Evolutionary conservation across 2,329 filamentous ascomycete genomes (phyloP), one percentile per base, ranked within the genome.

Genomic region (Microsporum ferrugineum): DNA sequence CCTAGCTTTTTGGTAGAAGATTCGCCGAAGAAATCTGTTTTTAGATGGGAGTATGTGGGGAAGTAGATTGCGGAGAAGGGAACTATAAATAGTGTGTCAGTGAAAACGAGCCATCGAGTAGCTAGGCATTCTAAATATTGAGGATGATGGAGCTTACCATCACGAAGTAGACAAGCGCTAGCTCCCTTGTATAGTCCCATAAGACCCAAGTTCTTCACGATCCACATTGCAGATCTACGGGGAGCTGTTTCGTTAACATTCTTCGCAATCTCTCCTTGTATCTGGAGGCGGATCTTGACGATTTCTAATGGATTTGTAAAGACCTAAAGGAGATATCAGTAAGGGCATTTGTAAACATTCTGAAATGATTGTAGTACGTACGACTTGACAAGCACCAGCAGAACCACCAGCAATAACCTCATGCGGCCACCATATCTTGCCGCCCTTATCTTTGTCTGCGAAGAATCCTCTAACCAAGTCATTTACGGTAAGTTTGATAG

Each of bases 61-160:
- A 99, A 99, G 80, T 99, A 99, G 72, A 99, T 99, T 69, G 90
- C 91, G 23, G 92, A 97, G 80, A 99, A 99, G 51, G 94, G 94
- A 45, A 97, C 90, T 74, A 17, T 55, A 53, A 10, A 23, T 10
- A 5, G 29, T 27, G 55, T 53, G 27, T 33, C 31, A 27, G 41
- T 75, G 60, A 60, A 27, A 38, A 3, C 5, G 23, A 17, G 10
- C 1, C 6, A 31, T 55, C 31, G 23, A 47, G 31, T 17, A 27
- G 29, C 12, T 31, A 47, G 27, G 23, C 12, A 39, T 6, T 36
- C 1, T 29, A 58, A 51, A n/a, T 2, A 5, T 31, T 31, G n/a
- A 10, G 5, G 12, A 8, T 17, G 14, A 5, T 8, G 33, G 47
- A 59, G 33, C 71, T 68, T 69, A 76, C 73, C 73, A 75, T 99